These are phyloP conservation scores for Xerocomus minutiporus DNA, from an alignment of 1,284 basidiomycete genomes.

Conservation along the genomic window DNA sequence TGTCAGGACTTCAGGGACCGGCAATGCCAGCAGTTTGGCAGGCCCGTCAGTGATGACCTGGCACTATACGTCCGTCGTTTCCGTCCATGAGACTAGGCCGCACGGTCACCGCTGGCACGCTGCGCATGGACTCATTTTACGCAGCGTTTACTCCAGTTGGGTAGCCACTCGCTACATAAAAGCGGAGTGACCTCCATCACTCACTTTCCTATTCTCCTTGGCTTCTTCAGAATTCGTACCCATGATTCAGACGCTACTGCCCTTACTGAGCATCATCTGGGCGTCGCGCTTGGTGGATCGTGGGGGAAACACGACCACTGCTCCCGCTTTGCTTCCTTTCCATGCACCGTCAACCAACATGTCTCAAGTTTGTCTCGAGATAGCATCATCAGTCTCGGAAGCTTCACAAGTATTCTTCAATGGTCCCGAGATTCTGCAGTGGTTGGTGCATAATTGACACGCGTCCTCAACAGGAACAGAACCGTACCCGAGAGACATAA, in stretches of 20 bases:
- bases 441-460: slow-evolving; percentile 1
- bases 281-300: slow-evolving; percentile 8
- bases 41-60: slow-evolving; percentile 1
- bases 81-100: slow-evolving; percentile 2
- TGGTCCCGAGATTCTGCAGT: slow-evolving; percentile 19
- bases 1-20: neutral
- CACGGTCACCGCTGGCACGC: slow-evolving; percentile 4
- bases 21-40: neutral
- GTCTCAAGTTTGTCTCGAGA: slow-evolving; percentile 20
- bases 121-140: neutral
- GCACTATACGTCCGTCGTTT: neutral
- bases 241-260: slow-evolving; percentile 3
- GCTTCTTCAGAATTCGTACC: slow-evolving; percentile 2
- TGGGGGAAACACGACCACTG: neutral
- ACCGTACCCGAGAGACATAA: slow-evolving; percentile 37
- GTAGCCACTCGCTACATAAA: neutral
- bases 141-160: neutral
- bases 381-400: slow-evolving; percentile 24
- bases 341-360: slow-evolving; percentile 2
- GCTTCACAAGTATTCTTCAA: slow-evolving; percentile 35
- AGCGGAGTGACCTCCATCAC: slow-evolving; percentile 4
- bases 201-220: slow-evolving; percentile 1
- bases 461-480: slow-evolving; percentile 13
- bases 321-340: neutral
- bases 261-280: slow-evolving; percentile 8